Percentiles rank a stretch among this genome's conserved stretches.
These are phyloP conservation scores for Danielozyma ontarioensis DNA, from an alignment of 805 yeast genomes.

Conservation along the genomic window DNA sequence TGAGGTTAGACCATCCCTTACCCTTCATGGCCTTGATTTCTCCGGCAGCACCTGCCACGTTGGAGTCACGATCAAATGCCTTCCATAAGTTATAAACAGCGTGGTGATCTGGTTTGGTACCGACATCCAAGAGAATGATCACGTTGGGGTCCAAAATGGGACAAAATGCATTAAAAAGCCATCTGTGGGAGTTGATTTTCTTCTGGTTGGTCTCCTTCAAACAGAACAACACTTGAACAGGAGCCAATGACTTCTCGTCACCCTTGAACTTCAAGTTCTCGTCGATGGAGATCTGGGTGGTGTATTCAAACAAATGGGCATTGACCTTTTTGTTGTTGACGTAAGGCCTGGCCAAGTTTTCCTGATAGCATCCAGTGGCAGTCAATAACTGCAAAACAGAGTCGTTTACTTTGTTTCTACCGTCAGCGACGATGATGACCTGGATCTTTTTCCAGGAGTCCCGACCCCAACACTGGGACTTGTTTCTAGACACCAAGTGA, in stretches of 20 bases:
- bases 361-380: slow-evolving; percentile 95
- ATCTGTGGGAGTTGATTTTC: slow-evolving; percentile 62
- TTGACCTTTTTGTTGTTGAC: slow-evolving; percentile 89
- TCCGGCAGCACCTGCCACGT: slow-evolving; percentile 99
- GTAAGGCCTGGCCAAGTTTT: slow-evolving; percentile 90
- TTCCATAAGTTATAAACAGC: slow-evolving; percentile 95
- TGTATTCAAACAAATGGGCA: slow-evolving; percentile 93
- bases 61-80: slow-evolving; percentile 92
- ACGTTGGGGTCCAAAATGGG: slow-evolving; percentile 53
- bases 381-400: slow-evolving; percentile 85
- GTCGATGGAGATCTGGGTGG: slow-evolving; percentile 91
- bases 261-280: slow-evolving; percentile 87
- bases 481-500: slow-evolving; percentile 74
- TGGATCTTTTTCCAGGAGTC: slow-evolving; percentile 97
- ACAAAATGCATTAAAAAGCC: slow-evolving; percentile 65
- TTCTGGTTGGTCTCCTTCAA: slow-evolving; percentile 59
- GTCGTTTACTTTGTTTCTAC: slow-evolving; percentile 81
- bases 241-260: slow-evolving; percentile 83
- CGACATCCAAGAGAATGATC: slow-evolving; percentile 80
- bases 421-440: slow-evolving; percentile 88
- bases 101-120: slow-evolving; percentile 86
- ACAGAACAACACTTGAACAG: slow-evolving; percentile 84
- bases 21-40: slow-evolving; percentile 96
- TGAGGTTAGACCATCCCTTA: slow-evolving; percentile 69
- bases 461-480: slow-evolving; percentile 89